Evolutionary conservation across 352 stramenopile species (phyloP).

Genomic region (Phytophthora palmivora): DNA sequence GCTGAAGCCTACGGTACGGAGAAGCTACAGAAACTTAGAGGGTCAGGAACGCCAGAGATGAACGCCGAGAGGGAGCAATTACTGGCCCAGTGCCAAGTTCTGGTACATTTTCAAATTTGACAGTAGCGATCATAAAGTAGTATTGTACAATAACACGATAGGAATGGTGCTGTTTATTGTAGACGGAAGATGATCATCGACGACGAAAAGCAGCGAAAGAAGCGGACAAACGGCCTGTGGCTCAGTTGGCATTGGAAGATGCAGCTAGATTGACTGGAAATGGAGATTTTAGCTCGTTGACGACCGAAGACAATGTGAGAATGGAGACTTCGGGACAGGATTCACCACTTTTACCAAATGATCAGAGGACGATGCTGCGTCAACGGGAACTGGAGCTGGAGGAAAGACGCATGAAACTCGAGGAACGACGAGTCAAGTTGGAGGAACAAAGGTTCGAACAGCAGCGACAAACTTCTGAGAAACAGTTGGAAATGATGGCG

Average conservation of each 20-base stretch:
- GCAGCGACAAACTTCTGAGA: slow-evolving; percentile 28
- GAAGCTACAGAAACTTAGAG: slow-evolving; percentile 32
- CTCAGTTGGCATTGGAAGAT: slow-evolving; percentile 23
- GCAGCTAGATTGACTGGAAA: slow-evolving; percentile 16
- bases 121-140: neutral
- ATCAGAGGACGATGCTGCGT: slow-evolving; percentile 27
- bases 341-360: slow-evolving; percentile 23
- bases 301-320: neutral
- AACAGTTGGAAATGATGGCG: slow-evolving; percentile 39
- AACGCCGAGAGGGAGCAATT: slow-evolving; percentile 31
- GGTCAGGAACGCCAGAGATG: slow-evolving; percentile 26
- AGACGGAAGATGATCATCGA: slow-evolving; percentile 31
- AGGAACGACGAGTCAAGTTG: slow-evolving; percentile 28
- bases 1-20: slow-evolving; percentile 17
- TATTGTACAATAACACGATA: slow-evolving; percentile 24
- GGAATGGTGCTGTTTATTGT: slow-evolving; percentile 13
- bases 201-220: slow-evolving; percentile 23
- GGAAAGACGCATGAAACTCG: slow-evolving; percentile 27
- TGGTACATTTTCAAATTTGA: slow-evolving; percentile 13
- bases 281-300: slow-evolving; percentile 6
- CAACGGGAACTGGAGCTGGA: slow-evolving; percentile 33
- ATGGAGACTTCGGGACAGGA: slow-evolving; percentile 10
- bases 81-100: slow-evolving; percentile 20
- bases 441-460: slow-evolving; percentile 39
- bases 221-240: slow-evolving; percentile 8